These are phyloP conservation scores for Gonium pectorale DNA, from an alignment of 139 green algal species.

Conservation along the genomic window DNA sequence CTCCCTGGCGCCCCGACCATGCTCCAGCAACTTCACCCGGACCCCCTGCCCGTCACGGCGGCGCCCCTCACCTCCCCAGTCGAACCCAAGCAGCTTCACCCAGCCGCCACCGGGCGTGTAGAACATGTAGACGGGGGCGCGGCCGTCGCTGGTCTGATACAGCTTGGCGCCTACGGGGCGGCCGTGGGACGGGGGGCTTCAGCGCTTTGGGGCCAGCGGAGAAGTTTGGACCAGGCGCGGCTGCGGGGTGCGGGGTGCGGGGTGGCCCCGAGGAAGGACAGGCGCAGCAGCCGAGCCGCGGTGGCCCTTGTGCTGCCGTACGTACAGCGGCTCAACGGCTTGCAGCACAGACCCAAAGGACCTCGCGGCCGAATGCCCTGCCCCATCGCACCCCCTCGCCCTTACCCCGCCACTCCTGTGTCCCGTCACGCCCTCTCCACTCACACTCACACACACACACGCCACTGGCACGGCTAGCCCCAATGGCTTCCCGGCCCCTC, in stretches of 20 bases:
- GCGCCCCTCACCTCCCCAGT: not conserved
- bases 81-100: slow-evolving; percentile 26
- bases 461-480: not conserved
- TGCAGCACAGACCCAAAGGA: no score
- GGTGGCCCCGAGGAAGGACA: no score
- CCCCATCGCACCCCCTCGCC: no score
- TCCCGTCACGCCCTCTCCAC: no score
- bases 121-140: slow-evolving; percentile 13
- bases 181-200: not conserved
- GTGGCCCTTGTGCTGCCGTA: not conserved
- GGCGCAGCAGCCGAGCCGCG: not conserved
- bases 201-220: not conserved
- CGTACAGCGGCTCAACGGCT: not conserved
- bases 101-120: slow-evolving; percentile 6
- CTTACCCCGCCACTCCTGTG: no score
- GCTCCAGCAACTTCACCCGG: not conserved
- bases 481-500: not conserved
- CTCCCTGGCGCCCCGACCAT: no score
- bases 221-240: no score
- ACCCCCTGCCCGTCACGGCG: not conserved
- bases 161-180: not conserved
- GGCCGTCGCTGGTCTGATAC: slow-evolving; percentile 2
- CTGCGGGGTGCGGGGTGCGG: no score
- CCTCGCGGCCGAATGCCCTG: no score
- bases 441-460: not conserved